Conservation (phyloP, 805 yeast genomes). For the Wickerhamiella siamensis region DNA sequence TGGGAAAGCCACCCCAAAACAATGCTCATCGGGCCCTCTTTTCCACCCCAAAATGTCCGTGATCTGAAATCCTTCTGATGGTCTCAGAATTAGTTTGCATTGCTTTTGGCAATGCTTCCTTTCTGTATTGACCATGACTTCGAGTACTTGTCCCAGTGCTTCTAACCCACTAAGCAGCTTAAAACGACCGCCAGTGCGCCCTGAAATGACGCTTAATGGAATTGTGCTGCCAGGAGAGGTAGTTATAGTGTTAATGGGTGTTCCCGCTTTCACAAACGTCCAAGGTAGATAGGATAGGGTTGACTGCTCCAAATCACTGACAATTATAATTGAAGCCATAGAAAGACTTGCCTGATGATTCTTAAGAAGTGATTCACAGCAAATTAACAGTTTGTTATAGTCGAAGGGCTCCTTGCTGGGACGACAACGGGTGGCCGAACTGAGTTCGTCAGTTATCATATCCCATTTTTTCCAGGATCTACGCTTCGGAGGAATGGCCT, state of each 20-base stretch:
- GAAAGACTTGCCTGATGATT: not conserved
- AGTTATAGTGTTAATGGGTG: constrained; percentile 4
- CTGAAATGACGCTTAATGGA: constrained; percentile 3
- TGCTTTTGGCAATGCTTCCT: too few species aligned
- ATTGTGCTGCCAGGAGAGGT: not conserved
- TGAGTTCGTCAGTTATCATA: not conserved
- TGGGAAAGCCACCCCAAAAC: too few species aligned
- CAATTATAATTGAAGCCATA: constrained; percentile 4
- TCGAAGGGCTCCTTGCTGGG: not conserved
- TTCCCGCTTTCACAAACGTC: not conserved
- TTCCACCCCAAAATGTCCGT: too few species aligned
- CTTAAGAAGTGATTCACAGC: not conserved
- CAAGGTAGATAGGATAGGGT: not conserved
- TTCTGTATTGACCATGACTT: too few species aligned
- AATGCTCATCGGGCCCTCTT: too few species aligned
- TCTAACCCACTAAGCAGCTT: not conserved
- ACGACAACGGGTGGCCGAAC: not conserved
- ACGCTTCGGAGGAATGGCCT: not conserved
- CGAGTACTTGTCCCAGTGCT: too few species aligned
- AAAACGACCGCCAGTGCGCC: constrained; percentile 5
- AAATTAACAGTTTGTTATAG: not conserved
- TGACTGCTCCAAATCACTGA: not conserved
- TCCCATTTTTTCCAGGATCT: not conserved
- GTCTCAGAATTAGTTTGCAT: too few species aligned
- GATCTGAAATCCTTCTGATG: too few species aligned